phyloP scores from a whole-genome alignment of 495 filamentous ascomycete species.

The Hypoxylon lienhwacheense region DNA sequence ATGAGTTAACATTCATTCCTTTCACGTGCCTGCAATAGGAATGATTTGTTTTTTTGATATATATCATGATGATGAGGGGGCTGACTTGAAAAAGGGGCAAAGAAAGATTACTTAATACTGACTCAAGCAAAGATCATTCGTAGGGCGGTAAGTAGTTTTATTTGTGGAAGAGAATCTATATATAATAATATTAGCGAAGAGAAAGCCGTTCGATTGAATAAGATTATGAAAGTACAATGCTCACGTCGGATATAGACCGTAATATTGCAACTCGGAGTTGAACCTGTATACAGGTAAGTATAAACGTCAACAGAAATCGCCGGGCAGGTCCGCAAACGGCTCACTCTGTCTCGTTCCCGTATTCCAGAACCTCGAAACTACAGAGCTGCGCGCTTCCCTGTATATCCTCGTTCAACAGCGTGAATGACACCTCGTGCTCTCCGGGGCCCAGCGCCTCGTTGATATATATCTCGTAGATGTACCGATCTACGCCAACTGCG shows the following conservation, averaged over 20 bases:
- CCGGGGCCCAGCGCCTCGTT: slow-evolving; percentile 21
- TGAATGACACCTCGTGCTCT: slow-evolving; percentile 25
- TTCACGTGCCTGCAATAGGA: too few relatives aligned
- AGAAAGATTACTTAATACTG: too few relatives aligned
- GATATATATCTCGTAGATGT: slow-evolving; percentile 34
- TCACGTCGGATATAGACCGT: slow-evolving; percentile 36
- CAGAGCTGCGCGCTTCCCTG: slow-evolving; percentile 35
- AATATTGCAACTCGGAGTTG: slow-evolving; percentile 22
- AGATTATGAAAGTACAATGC: too few relatives aligned
- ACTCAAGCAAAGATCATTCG: slow-evolving; percentile 31
- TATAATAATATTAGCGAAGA: too few relatives aligned
- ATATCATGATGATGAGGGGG: too few relatives aligned
- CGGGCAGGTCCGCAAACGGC: background rate
- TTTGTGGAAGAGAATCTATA: slow-evolving; percentile 30
- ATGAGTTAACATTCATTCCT: too few relatives aligned
- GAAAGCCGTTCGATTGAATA: too few relatives aligned
- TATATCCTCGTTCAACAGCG: slow-evolving; percentile 26
- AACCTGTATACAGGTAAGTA: slow-evolving; percentile 12
- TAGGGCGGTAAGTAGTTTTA: slow-evolving; percentile 30
- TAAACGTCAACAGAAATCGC: background rate
- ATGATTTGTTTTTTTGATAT: too few relatives aligned
- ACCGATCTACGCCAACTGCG: slow-evolving; percentile 30
- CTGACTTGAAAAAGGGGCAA: too few relatives aligned
- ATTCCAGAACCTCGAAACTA: slow-evolving; percentile 34
- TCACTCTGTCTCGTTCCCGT: slow-evolving; percentile 27